Base-by-base conservation (phyloP, 78 protist species). In the Dictyostelium discoideum region DNA sequence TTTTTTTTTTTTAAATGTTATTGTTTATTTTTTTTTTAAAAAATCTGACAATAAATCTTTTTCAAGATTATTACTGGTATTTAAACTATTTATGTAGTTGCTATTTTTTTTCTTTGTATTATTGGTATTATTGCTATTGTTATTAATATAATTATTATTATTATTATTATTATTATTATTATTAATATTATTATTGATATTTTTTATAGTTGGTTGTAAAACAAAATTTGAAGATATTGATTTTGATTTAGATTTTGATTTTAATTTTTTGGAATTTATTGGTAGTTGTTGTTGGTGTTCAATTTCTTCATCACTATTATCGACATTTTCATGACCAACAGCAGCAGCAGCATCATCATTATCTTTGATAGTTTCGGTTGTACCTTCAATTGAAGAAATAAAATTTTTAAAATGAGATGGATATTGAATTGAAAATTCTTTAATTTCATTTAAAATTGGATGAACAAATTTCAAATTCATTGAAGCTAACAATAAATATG, bases 391-490 rank as follows among this genome's bases (percentile, higher is more conserved):
- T 18, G 24, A 14, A 44, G 81, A 87, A 44, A 93, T 86, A 29
- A 93, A 93, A 20, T 29, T 8, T 82, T 84, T 73, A 6, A 93
- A 42, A 84, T 93, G 96, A 24, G 67, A 40, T 60, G 96, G 96
- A 57, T 82, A 37, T n/a, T 44, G 63, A 1, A 86, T 93, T 14
- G 85, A 37, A 18, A 85, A 86, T 22, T 85, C 92, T 76, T 74
- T 85, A 3, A 24, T 60, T 26, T 74, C 32, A 44, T 85, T 86
- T 39, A n/a, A 48, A 18, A 78, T 50, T 50, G 96, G 96, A 76
- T 93, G 96, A 20, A 20, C 39, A 74, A 93, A 93, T 20, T 73
- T 18, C 29, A 93, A 32, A 29, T 37, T 37, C 50, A 87, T 80
- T 69, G 96, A 85, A 13, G 80, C 86, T 83, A 93, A 85, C 42